Evolutionary conservation across 495 filamentous ascomycete species (phyloP).

Genomic region (Barbatosphaeria neglecta): DNA sequence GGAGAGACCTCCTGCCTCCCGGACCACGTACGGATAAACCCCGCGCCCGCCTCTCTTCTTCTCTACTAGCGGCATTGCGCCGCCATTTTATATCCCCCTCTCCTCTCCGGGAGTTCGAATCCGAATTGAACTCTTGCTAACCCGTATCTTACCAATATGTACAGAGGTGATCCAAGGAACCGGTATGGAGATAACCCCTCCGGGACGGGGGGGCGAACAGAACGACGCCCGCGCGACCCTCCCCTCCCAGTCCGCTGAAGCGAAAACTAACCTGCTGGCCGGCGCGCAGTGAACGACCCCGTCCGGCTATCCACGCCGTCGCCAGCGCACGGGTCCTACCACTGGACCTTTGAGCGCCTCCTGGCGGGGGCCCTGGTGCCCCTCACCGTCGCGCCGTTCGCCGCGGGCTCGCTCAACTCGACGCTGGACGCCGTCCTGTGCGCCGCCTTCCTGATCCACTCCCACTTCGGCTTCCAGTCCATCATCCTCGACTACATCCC

Average conservation of each 20-base stretch:
- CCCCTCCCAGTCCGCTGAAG: not conserved
- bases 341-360: slow-evolving; percentile 92
- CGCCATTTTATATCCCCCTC: not conserved
- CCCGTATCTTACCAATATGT: slow-evolving; percentile 18
- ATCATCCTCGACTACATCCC: slow-evolving; percentile 89
- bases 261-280: slow-evolving; percentile 12
- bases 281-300: slow-evolving; percentile 68
- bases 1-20: slow-evolving; percentile 55
- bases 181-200: slow-evolving; percentile 58
- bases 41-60: slow-evolving; percentile 1
- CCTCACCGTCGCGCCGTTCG: slow-evolving; percentile 82
- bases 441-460: slow-evolving; percentile 76
- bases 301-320: slow-evolving; percentile 58
- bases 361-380: slow-evolving; percentile 71
- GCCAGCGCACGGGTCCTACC: slow-evolving; percentile 82
- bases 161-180: slow-evolving; percentile 68
- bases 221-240: not conserved
- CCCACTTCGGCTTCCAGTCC: slow-evolving; percentile 86
- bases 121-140: slow-evolving; percentile 5
- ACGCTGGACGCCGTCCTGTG: slow-evolving; percentile 76
- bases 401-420: slow-evolving; percentile 80
- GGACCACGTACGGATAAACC: slow-evolving; percentile 48
- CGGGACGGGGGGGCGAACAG: slow-evolving; percentile 2
- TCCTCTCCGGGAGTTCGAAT: too few species aligned
- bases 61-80: too few species aligned